Base-by-base conservation (phyloP, 2,329 filamentous ascomycete genomes). In the Dothideomycetes sp. region DNA sequence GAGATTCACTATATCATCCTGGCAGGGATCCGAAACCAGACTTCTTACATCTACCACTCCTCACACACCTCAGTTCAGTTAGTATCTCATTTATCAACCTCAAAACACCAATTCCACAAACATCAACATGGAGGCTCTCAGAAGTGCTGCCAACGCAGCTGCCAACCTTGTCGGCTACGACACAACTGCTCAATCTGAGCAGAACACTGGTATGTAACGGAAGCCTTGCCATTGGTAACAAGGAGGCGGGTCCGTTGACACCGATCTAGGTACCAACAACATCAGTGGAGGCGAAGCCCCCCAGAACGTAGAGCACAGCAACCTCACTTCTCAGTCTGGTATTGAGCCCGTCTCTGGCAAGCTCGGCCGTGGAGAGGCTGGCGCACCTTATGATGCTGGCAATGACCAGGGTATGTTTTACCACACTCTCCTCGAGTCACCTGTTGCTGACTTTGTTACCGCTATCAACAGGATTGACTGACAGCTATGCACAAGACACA, bases 381-480 rank as follows among this genome's bases (percentile, higher is more conserved):
- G 74, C 10, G 80, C 89, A 58, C 85, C 85, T 0, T 93, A 79
- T 52, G 85, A 91, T 55, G 76, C 77, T 44, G 85, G 85, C 34
- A 91, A 91, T 58, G 63, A 74, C n/a, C 70, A 76, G 66, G 72
- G 68, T 76, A 59, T 17, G 11, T 18, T 9, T 13, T 22, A 8
- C n/a, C n/a, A 13, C 11, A n/a, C n/a, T n/a, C n/a, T n/a, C n/a
- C n/a, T 12, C 11, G 13, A 35, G n/a, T 3, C 16, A 25, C 8
- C 23, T 25, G 23, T 12, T 8, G 7, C 23, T 25, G 7, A 7
- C 7, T 7, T 7, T 25, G 7, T 8, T 25, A 12, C 8, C 23
- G 12, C 8, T 25, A 25, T 12, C 23, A 25, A 7, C 23, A 12
- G 7, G 23, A 25, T 25, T 25, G 27, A 30, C 27, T 12, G 12